Evolutionary conservation across 306 rosid species (phyloP).

Genomic region (Cucurbita pepo): DNA sequence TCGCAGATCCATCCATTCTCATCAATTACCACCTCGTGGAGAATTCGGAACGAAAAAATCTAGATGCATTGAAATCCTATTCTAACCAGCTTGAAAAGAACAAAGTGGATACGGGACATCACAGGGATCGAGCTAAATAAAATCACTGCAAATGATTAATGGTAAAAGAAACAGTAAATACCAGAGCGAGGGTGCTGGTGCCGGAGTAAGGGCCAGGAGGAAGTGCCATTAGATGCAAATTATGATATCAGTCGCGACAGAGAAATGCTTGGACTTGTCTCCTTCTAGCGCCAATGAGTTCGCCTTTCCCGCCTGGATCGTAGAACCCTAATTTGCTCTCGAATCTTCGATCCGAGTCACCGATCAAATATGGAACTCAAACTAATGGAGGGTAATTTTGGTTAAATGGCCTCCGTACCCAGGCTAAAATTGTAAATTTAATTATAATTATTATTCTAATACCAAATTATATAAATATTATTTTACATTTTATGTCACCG

Average conservation of each 20-base stretch:
- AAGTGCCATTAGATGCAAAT: constrained; percentile 15
- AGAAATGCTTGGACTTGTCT: constrained; percentile 3
- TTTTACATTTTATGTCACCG: neutral
- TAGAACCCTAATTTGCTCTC: constrained; percentile 6
- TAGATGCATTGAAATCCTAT: neutral
- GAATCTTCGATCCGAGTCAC: neutral
- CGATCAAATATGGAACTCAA: neutral
- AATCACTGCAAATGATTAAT: neutral
- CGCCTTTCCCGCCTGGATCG: neutral
- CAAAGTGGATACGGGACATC: neutral
- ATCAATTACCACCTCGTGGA: too few species aligned
- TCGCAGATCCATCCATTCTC: too few species aligned
- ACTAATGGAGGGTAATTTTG: neutral
- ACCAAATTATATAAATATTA: neutral
- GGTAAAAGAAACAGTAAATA: neutral
- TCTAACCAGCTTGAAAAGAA: too few species aligned
- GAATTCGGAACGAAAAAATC: neutral
- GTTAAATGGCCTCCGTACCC: neutral
- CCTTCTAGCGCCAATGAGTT: neutral
- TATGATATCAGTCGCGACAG: neutral
- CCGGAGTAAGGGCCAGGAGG: constrained; percentile 38
- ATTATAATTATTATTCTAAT: neutral
- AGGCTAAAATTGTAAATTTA: neutral
- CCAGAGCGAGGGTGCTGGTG: constrained; percentile 33
- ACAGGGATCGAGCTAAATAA: neutral